These are phyloP conservation scores for Pseudogymnoascus sp. DNA, from an alignment of 2,329 filamentous ascomycete genomes.

Conservation along the genomic window DNA sequence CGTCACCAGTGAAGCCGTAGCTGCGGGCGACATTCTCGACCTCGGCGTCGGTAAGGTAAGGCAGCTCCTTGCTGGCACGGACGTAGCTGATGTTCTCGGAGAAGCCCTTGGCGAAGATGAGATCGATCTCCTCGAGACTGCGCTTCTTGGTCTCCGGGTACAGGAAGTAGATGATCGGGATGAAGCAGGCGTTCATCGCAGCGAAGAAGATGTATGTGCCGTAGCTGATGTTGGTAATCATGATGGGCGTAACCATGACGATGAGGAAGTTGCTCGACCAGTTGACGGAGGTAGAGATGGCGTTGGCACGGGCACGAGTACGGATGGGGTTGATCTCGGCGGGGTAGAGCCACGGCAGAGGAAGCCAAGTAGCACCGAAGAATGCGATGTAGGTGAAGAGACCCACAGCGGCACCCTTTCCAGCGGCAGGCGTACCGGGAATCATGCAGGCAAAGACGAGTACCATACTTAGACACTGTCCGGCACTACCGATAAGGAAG, in stretches of 20 bases:
- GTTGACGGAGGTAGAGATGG: constrained; percentile 48
- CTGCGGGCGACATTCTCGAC: constrained; percentile 33
- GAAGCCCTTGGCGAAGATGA: constrained; percentile 54
- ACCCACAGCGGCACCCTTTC: constrained; percentile 38
- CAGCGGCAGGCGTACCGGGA: constrained; percentile 22
- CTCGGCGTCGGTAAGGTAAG: constrained; percentile 41
- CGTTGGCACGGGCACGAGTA: constrained; percentile 55
- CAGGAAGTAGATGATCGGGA: constrained; percentile 31
- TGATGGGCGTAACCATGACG: constrained; percentile 33
- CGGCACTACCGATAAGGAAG: constrained; percentile 61
- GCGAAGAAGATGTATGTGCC: constrained; percentile 33
- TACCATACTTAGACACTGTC: constrained; percentile 58
- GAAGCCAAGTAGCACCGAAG: constrained; percentile 52
- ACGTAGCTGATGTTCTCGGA: constrained; percentile 53
- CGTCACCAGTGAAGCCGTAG: constrained; percentile 8
- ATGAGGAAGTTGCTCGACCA: constrained; percentile 48
- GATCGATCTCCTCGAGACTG: constrained; percentile 60
- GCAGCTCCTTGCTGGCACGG: constrained; percentile 47
- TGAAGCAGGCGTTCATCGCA: constrained; percentile 29
- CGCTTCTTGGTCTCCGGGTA: constrained; percentile 44
- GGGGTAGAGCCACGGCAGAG: constrained; percentile 54
- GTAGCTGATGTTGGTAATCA: constrained; percentile 27
- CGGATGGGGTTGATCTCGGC: constrained; percentile 52
- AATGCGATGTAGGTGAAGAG: constrained; percentile 55
- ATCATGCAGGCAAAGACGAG: constrained; percentile 36